Evolutionary conservation across 78 protist genomes (phyloP).

Genomic region (Kipferlia bialata): DNA sequence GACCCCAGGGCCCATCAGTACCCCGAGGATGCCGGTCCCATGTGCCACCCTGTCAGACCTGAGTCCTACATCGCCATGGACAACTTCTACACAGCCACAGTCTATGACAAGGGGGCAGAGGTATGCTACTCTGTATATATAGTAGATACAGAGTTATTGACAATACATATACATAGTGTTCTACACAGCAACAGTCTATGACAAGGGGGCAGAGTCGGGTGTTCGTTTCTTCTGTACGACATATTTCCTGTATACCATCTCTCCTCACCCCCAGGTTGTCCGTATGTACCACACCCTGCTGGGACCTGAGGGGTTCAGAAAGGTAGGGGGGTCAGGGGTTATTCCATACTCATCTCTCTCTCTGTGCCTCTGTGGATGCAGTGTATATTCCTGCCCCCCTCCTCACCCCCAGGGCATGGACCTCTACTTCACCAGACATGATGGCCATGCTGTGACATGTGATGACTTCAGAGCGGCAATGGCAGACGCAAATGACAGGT

Average conservation of each 20-base stretch:
- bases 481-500: no score
- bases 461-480: constrained; percentile 24
- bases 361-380: no score
- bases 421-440: constrained; percentile 27
- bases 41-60: constrained; percentile 33
- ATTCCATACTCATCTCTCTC: no score
- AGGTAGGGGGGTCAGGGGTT: not conserved
- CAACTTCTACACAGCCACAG: constrained; percentile 30
- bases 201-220: constrained; percentile 27
- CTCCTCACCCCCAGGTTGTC: no score
- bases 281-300: constrained; percentile 28
- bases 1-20: not conserved
- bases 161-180: no score
- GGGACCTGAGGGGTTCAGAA: constrained; percentile 14
- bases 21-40: constrained; percentile 19
- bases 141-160: no score
- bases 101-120: constrained; percentile 26
- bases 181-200: constrained; percentile 26
- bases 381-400: no score
- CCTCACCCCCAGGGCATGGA: constrained; percentile 10
- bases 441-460: constrained; percentile 23
- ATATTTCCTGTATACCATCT: no score
- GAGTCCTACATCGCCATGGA: constrained; percentile 30
- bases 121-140: no score
- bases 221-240: no score